phyloP scores from a whole-genome alignment of 2,329 filamentous ascomycete species.

The Colletotrichum limetticola region DNA sequence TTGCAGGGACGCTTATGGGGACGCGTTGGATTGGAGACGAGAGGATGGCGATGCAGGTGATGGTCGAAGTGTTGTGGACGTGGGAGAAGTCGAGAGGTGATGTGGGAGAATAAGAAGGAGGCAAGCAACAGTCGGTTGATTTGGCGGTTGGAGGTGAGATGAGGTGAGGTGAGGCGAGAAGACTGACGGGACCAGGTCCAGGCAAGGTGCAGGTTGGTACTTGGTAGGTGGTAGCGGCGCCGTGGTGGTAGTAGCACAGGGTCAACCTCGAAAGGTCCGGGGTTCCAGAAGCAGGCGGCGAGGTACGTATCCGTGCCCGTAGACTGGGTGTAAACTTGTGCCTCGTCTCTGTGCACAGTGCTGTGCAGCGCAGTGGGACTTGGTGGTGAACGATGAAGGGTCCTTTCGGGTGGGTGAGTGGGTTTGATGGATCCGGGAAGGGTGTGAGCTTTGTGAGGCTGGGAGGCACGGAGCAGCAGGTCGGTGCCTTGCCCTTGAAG shows the following conservation, averaged over 20 bases:
- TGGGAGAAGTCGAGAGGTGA: neutral
- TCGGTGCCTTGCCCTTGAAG: neutral
- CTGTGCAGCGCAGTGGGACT: neutral
- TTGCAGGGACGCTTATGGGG: neutral
- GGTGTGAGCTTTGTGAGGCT: neutral
- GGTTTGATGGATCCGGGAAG: neutral
- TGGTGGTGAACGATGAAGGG: neutral
- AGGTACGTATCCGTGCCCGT: neutral
- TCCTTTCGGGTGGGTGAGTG: constrained; percentile 7
- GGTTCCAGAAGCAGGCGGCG: neutral
- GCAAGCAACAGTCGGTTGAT: neutral
- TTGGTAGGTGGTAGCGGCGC: neutral
- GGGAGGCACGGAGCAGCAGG: constrained; percentile 3
- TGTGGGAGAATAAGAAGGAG: neutral
- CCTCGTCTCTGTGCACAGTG: neutral
- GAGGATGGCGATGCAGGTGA: neutral
- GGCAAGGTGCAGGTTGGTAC: constrained; percentile 3
- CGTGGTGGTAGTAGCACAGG: neutral
- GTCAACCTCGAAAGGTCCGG: constrained; percentile 5
- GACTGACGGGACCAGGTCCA: constrained; percentile 4
- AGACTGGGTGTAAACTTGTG: neutral
- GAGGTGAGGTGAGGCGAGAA: constrained; percentile 8
- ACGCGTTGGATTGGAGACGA: neutral
- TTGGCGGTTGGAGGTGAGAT: neutral
- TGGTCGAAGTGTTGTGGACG: neutral